phyloP scores from a whole-genome alignment of 257 asterid species.

The Primulina tabacum region DNA sequence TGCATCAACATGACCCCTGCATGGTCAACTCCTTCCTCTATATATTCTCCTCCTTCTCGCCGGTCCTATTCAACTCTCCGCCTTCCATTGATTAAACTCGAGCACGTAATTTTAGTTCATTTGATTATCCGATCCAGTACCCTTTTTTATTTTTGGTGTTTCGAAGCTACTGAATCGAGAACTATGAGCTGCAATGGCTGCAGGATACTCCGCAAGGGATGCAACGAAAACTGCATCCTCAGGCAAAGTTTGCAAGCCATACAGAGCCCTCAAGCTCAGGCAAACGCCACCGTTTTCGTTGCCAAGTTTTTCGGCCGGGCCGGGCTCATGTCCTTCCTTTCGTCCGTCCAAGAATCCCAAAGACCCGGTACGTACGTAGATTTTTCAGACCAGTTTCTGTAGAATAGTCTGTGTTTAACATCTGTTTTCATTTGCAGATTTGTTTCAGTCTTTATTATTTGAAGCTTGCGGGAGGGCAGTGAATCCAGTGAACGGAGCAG shows the following conservation, averaged over 20 bases:
- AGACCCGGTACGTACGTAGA: constrained; percentile 58
- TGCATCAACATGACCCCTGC: constrained; percentile 25
- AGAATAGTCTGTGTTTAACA: neutral
- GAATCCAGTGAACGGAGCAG: constrained; percentile 79
- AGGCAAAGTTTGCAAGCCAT: constrained; percentile 57
- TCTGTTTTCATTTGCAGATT: constrained; percentile 40
- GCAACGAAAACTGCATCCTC: constrained; percentile 70
- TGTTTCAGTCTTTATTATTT: constrained; percentile 67
- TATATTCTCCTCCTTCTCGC: constrained; percentile 23
- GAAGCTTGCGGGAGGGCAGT: constrained; percentile 91
- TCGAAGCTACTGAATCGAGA: constrained; percentile 5
- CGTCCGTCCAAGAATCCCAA: constrained; percentile 63
- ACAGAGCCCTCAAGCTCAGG: constrained; percentile 62
- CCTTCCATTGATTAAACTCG: neutral
- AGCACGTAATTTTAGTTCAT: neutral
- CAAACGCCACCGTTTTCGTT: constrained; percentile 82
- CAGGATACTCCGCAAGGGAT: constrained; percentile 79
- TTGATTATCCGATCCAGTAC: neutral
- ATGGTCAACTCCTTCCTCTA: constrained; percentile 28
- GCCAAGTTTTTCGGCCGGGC: constrained; percentile 94
- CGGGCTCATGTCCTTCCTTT: constrained; percentile 81
- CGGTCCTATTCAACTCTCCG: constrained; percentile 12
- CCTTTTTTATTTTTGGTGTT: neutral
- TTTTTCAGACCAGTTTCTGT: neutral
- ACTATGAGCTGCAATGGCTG: constrained; percentile 87